These are phyloP conservation scores for Hypomontagnella monticulosa DNA, from an alignment of 495 filamentous ascomycete species.

Conservation along the genomic window DNA sequence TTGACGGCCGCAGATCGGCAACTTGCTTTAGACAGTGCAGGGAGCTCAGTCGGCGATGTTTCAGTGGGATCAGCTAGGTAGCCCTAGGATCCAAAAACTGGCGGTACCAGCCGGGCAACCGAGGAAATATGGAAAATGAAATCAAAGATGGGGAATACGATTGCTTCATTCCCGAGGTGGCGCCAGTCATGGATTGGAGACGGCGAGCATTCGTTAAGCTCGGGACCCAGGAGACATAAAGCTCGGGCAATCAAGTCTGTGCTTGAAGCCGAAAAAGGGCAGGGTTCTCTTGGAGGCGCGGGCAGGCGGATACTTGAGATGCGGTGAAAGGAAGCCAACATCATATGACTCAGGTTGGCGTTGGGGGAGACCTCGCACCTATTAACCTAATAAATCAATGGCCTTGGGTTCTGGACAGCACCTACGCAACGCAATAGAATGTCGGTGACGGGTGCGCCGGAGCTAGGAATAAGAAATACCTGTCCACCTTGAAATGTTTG, in stretches of 20 bases:
- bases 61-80: conserved; percentile 25
- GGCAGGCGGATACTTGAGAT: conserved; percentile 34
- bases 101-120: conserved; percentile 5
- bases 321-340: conserved; percentile 34
- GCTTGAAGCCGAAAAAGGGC: conserved; percentile 25
- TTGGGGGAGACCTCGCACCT: conserved; percentile 18
- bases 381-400: conserved; percentile 25
- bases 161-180: conserved; percentile 18
- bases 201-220: conserved; percentile 1
- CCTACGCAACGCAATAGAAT: conserved; percentile 17
- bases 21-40: conserved; percentile 31
- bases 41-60: conserved; percentile 29
- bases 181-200: conserved; percentile 21
- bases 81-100: conserved; percentile 23
- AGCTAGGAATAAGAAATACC: conserved; percentile 12
- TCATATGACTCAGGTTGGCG: conserved; percentile 39
- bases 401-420: conserved; percentile 3
- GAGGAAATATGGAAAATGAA: no score
- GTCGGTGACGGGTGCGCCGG: conserved; percentile 26
- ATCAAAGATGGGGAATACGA: not conserved
- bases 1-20: conserved; percentile 21
- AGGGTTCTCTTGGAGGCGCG: conserved; percentile 25
- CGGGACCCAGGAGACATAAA: conserved; percentile 6
- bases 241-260: conserved; percentile 16
- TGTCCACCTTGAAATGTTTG: conserved; percentile 22